Evolutionary conservation across 495 filamentous ascomycete genomes (phyloP).

Genomic region (Evernia prunastri): DNA sequence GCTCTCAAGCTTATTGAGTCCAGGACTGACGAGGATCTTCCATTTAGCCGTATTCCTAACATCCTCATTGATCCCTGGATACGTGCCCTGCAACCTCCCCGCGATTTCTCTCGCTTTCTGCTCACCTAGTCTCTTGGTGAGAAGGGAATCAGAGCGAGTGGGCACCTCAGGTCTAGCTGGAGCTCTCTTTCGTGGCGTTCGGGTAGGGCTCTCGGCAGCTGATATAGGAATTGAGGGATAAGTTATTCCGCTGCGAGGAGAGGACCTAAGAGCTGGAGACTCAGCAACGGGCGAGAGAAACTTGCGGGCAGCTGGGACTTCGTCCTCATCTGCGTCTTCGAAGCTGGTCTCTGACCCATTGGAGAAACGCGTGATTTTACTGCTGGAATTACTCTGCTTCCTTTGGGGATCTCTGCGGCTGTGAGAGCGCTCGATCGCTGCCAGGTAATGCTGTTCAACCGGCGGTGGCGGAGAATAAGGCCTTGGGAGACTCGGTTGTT

Average conservation of each 20-base stretch:
- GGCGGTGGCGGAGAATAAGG: conserved; percentile 23
- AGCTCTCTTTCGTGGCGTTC: conserved; percentile 6
- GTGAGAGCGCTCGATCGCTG: conserved; percentile 10
- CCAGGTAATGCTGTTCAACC: conserved; percentile 11
- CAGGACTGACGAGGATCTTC: conserved; percentile 24
- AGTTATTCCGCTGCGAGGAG: conserved; percentile 8
- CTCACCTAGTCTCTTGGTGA: conserved; percentile 13
- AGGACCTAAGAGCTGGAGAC: conserved; percentile 18
- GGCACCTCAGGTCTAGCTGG: conserved; percentile 10
- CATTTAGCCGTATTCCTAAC: conserved; percentile 21
- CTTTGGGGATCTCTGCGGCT: conserved; percentile 15
- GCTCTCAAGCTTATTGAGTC: conserved; percentile 18
- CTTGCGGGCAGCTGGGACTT: conserved; percentile 10
- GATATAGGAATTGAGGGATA: conserved; percentile 19
- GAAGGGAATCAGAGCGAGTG: conserved; percentile 7
- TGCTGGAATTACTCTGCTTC: conserved; percentile 17
- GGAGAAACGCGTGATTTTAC: conserved; percentile 16
- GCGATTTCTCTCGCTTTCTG: conserved; percentile 17
- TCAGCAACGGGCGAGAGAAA: conserved; percentile 23
- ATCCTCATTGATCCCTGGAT: not conserved
- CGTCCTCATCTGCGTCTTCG: conserved; percentile 25
- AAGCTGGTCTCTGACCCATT: conserved; percentile 23
- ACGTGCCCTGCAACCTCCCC: conserved; percentile 2
- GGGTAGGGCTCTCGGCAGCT: conserved; percentile 23
- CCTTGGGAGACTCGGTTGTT: conserved; percentile 33